Evolutionary conservation across 495 filamentous ascomycete genomes (phyloP), one percentile per base, ranked within the genome.

Genomic region (Pyronema domesticum): DNA sequence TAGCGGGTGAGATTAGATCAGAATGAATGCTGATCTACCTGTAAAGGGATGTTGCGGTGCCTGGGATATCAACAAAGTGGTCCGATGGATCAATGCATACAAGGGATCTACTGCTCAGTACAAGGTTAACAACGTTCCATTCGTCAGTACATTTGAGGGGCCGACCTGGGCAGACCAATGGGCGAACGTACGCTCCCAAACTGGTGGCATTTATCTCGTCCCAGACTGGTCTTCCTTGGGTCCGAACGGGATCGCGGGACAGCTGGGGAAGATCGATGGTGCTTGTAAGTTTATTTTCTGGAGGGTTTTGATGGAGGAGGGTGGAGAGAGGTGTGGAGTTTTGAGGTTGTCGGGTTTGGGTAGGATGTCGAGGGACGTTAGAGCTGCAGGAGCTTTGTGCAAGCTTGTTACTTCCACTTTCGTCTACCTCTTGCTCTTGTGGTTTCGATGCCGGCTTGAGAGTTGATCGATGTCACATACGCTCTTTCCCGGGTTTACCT

Each of bases 101-200:
- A 76, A 73, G 54, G 51, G 55, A 15, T 69, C 65, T 2, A 34
- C 64, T 7, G 73, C 78, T 3, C 76, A 85, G 56, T 76, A 76
- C 59, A 67, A 72, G 33, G 72, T 78, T 52, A 66, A 77, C 14
- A 71, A 71, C 37, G 72, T 70, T 46, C 75, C 80, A 1, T 70
- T 86, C 15, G 82, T 85, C 30, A 83, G 79, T 1, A 86, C 85
- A 0, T 89, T 88, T 56, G 82, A 85, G 59, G 82, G 76, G 1
- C 56, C 62, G 1, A 56, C 56, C 30, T 72, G 68, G 52, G 60
- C 69, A 1, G 60, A 54, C 42, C 68, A 76, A 55, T 76, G 74
- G 75, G 23, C 58, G 11, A 51, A 46, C 6, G 76, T 79, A 53
- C 71, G 71, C 47, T 50, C 57, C 13, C 44, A 58, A 15, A 70